Conservation (phyloP, 1,284 basidiomycete species). For the Pseudozyma sp. region DNA sequence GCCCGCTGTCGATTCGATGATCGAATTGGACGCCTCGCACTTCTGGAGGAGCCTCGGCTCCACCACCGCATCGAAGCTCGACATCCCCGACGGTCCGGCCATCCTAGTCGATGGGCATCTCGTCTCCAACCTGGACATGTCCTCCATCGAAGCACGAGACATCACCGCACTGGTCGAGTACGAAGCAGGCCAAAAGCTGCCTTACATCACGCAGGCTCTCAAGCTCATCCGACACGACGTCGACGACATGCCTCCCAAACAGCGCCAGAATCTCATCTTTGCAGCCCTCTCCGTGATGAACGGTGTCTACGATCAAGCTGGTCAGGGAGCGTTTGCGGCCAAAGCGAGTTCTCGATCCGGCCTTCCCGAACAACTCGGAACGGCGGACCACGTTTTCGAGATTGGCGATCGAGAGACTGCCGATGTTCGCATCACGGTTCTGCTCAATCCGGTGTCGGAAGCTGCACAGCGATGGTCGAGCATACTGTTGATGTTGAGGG, state of each 20-base stretch:
- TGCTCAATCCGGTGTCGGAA: constrained; percentile 88
- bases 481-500: constrained; percentile 69
- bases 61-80: constrained; percentile 8
- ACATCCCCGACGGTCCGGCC: constrained; percentile 8
- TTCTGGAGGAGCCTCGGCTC: constrained; percentile 25
- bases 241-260: constrained; percentile 8
- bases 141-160: constrained; percentile 30
- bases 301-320: constrained; percentile 31
- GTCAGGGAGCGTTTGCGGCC: constrained; percentile 27
- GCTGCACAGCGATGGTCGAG: constrained; percentile 85
- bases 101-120: constrained; percentile 51
- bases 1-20: background rate
- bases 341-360: constrained; percentile 28
- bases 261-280: constrained; percentile 47
- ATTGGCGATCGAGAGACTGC: constrained; percentile 78
- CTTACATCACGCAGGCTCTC: constrained; percentile 33
- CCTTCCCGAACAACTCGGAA: constrained; percentile 31
- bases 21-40: background rate
- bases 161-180: constrained; percentile 42
- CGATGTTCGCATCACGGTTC: constrained; percentile 78
- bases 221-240: constrained; percentile 16
- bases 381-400: constrained; percentile 69
- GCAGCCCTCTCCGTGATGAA: constrained; percentile 43
- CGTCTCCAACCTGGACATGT: constrained; percentile 15
- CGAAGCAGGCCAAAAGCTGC: constrained; percentile 46